phyloP scores from a whole-genome alignment of 2,329 filamentous ascomycete species.

The Chaetomiaceae sp. region DNA sequence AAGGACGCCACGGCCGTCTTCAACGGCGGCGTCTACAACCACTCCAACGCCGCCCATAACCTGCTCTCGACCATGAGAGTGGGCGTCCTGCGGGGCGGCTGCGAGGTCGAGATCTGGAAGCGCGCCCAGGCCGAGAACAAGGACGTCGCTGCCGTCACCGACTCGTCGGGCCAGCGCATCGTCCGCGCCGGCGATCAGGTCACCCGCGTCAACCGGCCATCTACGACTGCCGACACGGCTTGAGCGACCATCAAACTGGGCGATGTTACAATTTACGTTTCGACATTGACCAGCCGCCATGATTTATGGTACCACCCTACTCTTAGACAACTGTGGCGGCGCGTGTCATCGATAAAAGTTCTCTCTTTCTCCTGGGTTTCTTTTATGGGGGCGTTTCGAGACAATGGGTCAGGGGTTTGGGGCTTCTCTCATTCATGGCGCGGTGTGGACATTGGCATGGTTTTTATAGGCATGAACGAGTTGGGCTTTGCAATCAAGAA shows the following conservation, averaged over 20 bases:
- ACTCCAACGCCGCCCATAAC: conserved; percentile 88
- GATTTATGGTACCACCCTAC: neutral
- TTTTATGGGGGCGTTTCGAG: conserved; percentile 8
- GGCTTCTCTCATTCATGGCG: conserved; percentile 4
- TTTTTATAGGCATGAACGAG: neutral
- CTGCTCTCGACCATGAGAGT: conserved; percentile 83
- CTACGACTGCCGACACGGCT: conserved; percentile 79
- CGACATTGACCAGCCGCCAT: neutral
- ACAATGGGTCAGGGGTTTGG: neutral
- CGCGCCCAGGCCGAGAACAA: conserved; percentile 79
- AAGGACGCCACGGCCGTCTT: conserved; percentile 89
- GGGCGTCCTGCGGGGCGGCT: conserved; percentile 79
- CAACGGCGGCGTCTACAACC: conserved; percentile 86
- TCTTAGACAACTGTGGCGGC: neutral
- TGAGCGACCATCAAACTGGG: conserved; percentile 38
- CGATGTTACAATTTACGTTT: neutral
- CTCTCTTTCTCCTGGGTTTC: neutral
- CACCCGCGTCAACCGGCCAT: conserved; percentile 76
- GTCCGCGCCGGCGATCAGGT: conserved; percentile 81
- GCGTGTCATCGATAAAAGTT: neutral
- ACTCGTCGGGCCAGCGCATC: conserved; percentile 75
- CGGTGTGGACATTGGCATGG: conserved; percentile 13
- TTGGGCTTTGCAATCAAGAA: neutral
- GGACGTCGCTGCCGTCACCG: conserved; percentile 74
- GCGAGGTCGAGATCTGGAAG: conserved; percentile 93